Evolutionary conservation across 805 yeast genomes (phyloP), one percentile per base, ranked within the genome.

Genomic region (Ascoidea tarda): DNA sequence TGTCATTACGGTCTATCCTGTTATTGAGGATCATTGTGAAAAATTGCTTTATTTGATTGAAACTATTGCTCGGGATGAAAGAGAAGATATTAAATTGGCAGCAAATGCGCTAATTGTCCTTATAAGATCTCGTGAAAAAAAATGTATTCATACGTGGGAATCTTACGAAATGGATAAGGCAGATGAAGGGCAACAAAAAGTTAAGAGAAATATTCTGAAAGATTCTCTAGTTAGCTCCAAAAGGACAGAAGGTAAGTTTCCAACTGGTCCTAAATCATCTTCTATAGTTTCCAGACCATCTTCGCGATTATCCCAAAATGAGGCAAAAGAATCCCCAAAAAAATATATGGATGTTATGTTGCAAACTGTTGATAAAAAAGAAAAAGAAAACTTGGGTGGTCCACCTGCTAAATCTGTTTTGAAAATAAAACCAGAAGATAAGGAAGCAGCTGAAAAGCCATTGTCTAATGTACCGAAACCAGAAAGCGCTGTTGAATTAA

Each of bases 21-120:
- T 73, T 8, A 76, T 86, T 12, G 81, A 79, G 51, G 80, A 75
- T 33, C 90, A 86, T 53, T 82, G 88, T 42, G 79, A 77, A 52
- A 53, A 61, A 5, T 61, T 89, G 1, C 64, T 74, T 6, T 67
- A 64, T 5, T 65, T 71, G 8, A 68, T 90, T 42, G 72, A 77
- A 33, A 58, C 60, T 1, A 76, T 85, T 21, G 61, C 77, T 6
- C 56, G 63, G 5, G 97, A 90, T 57, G 62, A 67, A 4, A 75
- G 97, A 57, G 90, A 86, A 52, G 98, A 90, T 65, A 73, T 90
- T 59, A 84, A 79, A 60, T 69, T 90, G 44, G 82, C 96, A 1
- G 80, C 88, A 0, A 79, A 74, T 63, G 90, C 93, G 1, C 70
- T 85, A 51, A 68, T 77, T 51, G 90, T 88, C 0, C 81, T 81